Conservation (phyloP, 2,329 filamentous ascomycete genomes). For the Escovopsis sp. region DNA sequence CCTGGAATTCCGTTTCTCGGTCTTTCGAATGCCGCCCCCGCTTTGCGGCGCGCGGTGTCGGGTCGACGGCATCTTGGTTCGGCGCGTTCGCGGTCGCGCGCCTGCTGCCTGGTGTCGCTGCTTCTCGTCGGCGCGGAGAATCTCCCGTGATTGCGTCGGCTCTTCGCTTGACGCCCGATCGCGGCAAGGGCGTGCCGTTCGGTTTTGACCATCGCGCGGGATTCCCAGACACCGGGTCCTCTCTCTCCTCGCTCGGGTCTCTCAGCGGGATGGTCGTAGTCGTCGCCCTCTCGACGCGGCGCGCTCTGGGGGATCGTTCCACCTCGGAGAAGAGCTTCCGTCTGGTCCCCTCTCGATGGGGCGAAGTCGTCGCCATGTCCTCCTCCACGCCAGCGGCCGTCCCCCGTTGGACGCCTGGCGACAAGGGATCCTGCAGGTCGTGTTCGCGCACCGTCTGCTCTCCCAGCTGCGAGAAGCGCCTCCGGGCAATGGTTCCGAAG, state of each 20-base stretch:
- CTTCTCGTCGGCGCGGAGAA: slow-evolving; percentile 20
- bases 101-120: slow-evolving; percentile 11
- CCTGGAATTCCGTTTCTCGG: slow-evolving; percentile 11
- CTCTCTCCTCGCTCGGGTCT: slow-evolving; percentile 20
- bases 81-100: slow-evolving; percentile 13
- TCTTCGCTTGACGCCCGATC: slow-evolving; percentile 26
- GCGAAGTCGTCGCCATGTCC: slow-evolving; percentile 12
- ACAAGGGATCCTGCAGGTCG: slow-evolving; percentile 38
- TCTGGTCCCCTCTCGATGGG: slow-evolving; percentile 18
- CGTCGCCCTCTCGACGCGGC: slow-evolving; percentile 23
- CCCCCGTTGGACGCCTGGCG: slow-evolving; percentile 29
- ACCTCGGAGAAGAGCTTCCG: slow-evolving; percentile 29
- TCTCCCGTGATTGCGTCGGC: slow-evolving; percentile 28
- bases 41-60: slow-evolving; percentile 17
- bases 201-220: slow-evolving; percentile 32
- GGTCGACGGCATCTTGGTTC: slow-evolving; percentile 9
- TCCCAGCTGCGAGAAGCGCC: slow-evolving; percentile 41
- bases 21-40: slow-evolving; percentile 17
- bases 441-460: slow-evolving; percentile 30
- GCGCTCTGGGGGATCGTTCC: slow-evolving; percentile 23
- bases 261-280: slow-evolving; percentile 38
- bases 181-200: slow-evolving; percentile 36
- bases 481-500: slow-evolving; percentile 31
- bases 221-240: slow-evolving; percentile 24
- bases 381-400: slow-evolving; percentile 18